Conservation (phyloP, 1,284 basidiomycete genomes). For the Apiotrichum brassicae region DNA sequence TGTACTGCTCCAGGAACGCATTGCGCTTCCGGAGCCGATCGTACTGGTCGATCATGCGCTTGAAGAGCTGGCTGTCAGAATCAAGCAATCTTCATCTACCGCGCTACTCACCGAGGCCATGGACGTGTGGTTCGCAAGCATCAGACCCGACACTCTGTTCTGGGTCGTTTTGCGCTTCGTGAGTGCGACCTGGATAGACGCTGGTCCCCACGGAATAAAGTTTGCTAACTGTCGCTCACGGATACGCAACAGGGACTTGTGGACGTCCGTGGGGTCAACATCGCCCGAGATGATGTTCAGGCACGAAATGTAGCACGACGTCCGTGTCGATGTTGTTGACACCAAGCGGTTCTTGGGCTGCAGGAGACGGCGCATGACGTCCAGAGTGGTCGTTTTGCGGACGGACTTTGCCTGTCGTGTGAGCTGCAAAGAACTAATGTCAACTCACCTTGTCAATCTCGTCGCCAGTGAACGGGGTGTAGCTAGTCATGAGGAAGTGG, state of each 20-base stretch:
- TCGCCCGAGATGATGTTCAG: slow-evolving; percentile 98
- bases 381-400: slow-evolving; percentile 87
- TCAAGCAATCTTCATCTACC: not conserved
- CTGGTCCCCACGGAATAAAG: slow-evolving; percentile 99
- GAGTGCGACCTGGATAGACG: slow-evolving; percentile 94
- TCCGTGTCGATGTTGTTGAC: slow-evolving; percentile 83
- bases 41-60: slow-evolving; percentile 92
- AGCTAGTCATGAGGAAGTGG: slow-evolving; percentile 99
- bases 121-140: slow-evolving; percentile 98
- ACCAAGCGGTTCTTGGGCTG: slow-evolving; percentile 99
- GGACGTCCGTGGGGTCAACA: slow-evolving; percentile 96
- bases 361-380: slow-evolving; percentile 95
- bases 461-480: slow-evolving; percentile 96
- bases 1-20: slow-evolving; percentile 96
- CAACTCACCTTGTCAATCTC: slow-evolving; percentile 76
- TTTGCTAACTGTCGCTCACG: slow-evolving; percentile 92
- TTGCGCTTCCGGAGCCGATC: slow-evolving; percentile 81
- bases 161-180: slow-evolving; percentile 83
- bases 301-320: slow-evolving; percentile 93
- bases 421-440: not conserved
- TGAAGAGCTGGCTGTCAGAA: slow-evolving; percentile 64
- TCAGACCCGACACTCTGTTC: slow-evolving; percentile 94
- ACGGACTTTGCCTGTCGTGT: slow-evolving; percentile 68
- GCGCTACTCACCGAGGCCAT: slow-evolving; percentile 71
- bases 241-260: slow-evolving; percentile 94